phyloP scores from a whole-genome alignment of 1,284 basidiomycete genomes.

The Leccinum subrobustum region DNA sequence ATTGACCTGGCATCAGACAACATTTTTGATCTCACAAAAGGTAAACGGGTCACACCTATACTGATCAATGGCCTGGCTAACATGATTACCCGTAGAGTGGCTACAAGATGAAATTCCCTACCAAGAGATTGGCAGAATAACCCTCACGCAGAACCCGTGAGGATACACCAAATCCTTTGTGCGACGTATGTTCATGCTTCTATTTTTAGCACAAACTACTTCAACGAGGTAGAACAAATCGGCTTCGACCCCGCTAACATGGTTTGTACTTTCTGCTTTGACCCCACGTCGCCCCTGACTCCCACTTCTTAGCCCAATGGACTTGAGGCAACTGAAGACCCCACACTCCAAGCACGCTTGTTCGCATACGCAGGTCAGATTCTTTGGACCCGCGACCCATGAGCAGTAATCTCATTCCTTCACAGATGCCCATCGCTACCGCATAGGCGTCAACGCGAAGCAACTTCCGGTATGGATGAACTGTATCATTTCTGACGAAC shows the following conservation, averaged over 20 bases:
- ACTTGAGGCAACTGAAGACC: conserved; percentile 39
- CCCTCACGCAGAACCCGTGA: conserved; percentile 38
- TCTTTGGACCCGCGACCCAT: background rate
- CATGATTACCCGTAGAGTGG: conserved; percentile 23
- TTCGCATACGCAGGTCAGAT: conserved; percentile 36
- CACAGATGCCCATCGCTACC: conserved; percentile 25
- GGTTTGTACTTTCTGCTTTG: conserved; percentile 6
- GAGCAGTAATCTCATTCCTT: background rate
- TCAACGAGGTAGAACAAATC: conserved; percentile 23
- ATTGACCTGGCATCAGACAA: conserved; percentile 25
- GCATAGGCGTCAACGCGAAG: conserved; percentile 18
- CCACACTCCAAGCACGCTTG: conserved; percentile 41
- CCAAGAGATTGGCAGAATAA: conserved; percentile 38
- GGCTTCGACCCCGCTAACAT: conserved; percentile 23
- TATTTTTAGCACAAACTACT: conserved; percentile 22
- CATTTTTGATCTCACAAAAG: conserved; percentile 41
- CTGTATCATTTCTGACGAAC: background rate
- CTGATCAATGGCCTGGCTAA: background rate
- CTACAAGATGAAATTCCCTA: conserved; percentile 35
- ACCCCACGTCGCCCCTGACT: background rate
- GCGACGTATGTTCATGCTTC: background rate
- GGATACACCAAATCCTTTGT: background rate
- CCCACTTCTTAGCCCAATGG: conserved; percentile 11
- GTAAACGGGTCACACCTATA: conserved; percentile 3
- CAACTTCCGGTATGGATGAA: conserved; percentile 17